phyloP scores from a whole-genome alignment of 2,329 filamentous ascomycete species.

The Monascus ruber region DNA sequence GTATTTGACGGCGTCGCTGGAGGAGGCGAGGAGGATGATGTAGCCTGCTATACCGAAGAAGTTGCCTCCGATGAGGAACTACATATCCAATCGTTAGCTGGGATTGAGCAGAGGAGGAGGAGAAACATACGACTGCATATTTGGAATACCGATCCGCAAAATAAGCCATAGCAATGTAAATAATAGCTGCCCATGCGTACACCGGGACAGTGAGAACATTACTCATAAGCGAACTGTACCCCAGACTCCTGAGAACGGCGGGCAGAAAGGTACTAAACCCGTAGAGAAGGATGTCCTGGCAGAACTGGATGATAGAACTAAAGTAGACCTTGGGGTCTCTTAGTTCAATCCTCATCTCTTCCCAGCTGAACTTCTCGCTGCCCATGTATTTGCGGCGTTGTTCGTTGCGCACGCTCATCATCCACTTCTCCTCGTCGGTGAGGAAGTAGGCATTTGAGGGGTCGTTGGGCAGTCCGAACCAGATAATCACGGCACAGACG shows the following conservation, averaged over 20 bases:
- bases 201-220: constrained; percentile 48
- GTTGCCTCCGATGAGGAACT: constrained; percentile 27
- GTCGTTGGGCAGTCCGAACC: constrained; percentile 38
- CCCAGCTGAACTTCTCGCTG: constrained; percentile 39
- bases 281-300: constrained; percentile 42
- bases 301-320: constrained; percentile 40
- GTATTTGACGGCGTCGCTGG: constrained; percentile 39
- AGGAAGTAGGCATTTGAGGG: constrained; percentile 40
- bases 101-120: background rate
- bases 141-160: constrained; percentile 34
- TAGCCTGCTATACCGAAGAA: constrained; percentile 40
- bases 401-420: constrained; percentile 40
- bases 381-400: constrained; percentile 41
- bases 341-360: constrained; percentile 38
- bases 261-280: constrained; percentile 51
- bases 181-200: constrained; percentile 40
- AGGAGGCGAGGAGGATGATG: constrained; percentile 38
- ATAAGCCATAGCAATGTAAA: constrained; percentile 36
- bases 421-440: constrained; percentile 35
- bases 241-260: constrained; percentile 42
- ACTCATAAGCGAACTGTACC: constrained; percentile 40
- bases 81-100: constrained; percentile 1
- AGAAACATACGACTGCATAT: constrained; percentile 16
- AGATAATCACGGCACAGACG: constrained; percentile 33
- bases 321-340: constrained; percentile 43